Conservation (phyloP, 371 early-diverging fungal species). For the Zancudomyces culisetae region DNA sequence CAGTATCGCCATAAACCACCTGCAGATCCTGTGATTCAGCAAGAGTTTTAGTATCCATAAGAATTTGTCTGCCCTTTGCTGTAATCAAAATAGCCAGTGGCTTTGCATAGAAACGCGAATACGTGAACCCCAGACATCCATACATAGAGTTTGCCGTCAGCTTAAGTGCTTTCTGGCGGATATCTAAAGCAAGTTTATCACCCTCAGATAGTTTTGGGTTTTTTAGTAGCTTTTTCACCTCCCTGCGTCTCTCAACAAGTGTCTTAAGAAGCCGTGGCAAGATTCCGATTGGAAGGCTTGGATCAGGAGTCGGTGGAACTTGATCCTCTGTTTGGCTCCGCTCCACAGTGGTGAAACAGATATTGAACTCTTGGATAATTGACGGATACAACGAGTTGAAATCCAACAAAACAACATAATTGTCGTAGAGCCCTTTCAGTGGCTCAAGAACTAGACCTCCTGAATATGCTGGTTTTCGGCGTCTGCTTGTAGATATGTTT, state of each 20-base stretch:
- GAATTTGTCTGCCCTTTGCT: slow-evolving; percentile 89
- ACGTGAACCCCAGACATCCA: slow-evolving; percentile 94
- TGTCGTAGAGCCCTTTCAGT: slow-evolving; percentile 92
- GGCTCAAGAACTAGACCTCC: slow-evolving; percentile 99
- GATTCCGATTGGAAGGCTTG: slow-evolving; percentile 46
- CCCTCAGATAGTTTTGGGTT: slow-evolving; percentile 34
- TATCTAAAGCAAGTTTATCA: slow-evolving; percentile 54
- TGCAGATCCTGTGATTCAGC: slow-evolving; percentile 62
- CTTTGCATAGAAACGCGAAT: slow-evolving; percentile 96
- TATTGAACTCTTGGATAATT: slow-evolving; percentile 99
- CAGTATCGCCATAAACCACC: slow-evolving; percentile 99
- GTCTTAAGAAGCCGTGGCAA: slow-evolving; percentile 80
- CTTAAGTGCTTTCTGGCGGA: slow-evolving; percentile 95
- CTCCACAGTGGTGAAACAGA: slow-evolving; percentile 96
- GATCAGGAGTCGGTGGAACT: slow-evolving; percentile 60
- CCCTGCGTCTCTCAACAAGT: slow-evolving; percentile 77
- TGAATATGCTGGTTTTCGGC: slow-evolving; percentile 80
- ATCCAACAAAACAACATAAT: slow-evolving; percentile 89
- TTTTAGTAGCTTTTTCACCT: slow-evolving; percentile 86
- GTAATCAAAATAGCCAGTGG: slow-evolving; percentile 97
- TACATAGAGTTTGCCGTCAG: slow-evolving; percentile 99
- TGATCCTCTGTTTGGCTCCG: slow-evolving; percentile 35
- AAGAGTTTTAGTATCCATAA: slow-evolving; percentile 84
- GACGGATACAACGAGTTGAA: slow-evolving; percentile 99
- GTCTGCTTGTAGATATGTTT: slow-evolving; percentile 10